These are phyloP conservation scores for Pseudonectria foliicola DNA, from an alignment of 2,329 filamentous ascomycete species.

Conservation along the genomic window DNA sequence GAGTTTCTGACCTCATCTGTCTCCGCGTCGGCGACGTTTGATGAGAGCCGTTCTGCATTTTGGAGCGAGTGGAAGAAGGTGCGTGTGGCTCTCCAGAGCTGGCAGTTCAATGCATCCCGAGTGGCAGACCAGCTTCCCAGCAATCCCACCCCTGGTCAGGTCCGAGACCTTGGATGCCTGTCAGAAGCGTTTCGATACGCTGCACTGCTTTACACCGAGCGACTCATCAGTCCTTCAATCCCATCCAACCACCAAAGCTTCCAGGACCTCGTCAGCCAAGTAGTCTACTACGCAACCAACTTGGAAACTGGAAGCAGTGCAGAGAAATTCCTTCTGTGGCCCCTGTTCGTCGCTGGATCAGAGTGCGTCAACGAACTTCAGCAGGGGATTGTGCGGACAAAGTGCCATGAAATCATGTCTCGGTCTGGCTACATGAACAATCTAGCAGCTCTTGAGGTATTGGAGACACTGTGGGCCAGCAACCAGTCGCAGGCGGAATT, in stretches of 20 bases:
- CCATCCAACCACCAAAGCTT: conserved; percentile 70
- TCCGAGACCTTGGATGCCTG: conserved; percentile 70
- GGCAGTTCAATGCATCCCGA: conserved; percentile 62
- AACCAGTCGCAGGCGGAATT: conserved; percentile 36
- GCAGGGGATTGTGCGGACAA: conserved; percentile 68
- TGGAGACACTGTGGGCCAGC: conserved; percentile 76
- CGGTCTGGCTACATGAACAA: conserved; percentile 94
- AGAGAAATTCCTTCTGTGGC: conserved; percentile 90
- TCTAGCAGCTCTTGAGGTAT: conserved; percentile 72
- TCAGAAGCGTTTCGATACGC: conserved; percentile 88
- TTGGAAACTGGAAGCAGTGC: conserved; percentile 65
- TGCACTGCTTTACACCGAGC: conserved; percentile 82
- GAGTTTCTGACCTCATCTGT: conserved; percentile 39
- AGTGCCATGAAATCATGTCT: conserved; percentile 79
- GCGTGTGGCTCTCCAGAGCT: conserved; percentile 67
- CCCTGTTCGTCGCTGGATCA: conserved; percentile 81
- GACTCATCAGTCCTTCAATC: conserved; percentile 69
- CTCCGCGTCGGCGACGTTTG: conserved; percentile 38
- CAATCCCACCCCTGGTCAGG: conserved; percentile 50
- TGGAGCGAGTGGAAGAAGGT: conserved; percentile 84
- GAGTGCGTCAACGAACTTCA: conserved; percentile 81
- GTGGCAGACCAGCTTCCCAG: conserved; percentile 44
- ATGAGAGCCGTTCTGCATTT: conserved; percentile 60
- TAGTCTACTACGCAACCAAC: conserved; percentile 75
- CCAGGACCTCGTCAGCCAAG: conserved; percentile 73